Evolutionary conservation across 495 filamentous ascomycete genomes (phyloP).

Genomic region (Hyaloscypha finlandica): DNA sequence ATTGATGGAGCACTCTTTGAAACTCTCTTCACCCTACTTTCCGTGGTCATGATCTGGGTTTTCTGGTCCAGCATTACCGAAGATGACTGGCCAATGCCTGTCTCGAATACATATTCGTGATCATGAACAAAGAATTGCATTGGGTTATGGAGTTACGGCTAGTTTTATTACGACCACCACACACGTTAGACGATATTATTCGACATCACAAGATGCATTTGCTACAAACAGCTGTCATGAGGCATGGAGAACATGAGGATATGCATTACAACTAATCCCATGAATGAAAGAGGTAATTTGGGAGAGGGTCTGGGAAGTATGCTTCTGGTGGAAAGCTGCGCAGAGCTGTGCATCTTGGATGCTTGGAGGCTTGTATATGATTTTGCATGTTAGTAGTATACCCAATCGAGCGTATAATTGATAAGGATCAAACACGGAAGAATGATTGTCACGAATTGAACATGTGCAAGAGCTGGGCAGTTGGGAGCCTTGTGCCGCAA

Average conservation of each 20-base stretch:
- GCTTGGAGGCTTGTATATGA: conserved; percentile 41
- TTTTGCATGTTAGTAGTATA: conserved; percentile 40
- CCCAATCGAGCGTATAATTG: conserved; percentile 30
- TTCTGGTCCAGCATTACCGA: conserved; percentile 99
- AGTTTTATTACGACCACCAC: conserved; percentile 18
- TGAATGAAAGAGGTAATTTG: neutral
- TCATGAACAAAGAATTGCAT: conserved; percentile 16
- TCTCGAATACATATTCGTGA: conserved; percentile 34
- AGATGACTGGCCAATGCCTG: conserved; percentile 91
- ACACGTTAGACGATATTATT: conserved; percentile 32
- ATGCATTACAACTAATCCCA: conserved; percentile 9
- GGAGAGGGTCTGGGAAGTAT: conserved; percentile 9
- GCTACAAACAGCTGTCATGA: conserved; percentile 17
- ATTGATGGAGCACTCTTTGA: conserved; percentile 95
- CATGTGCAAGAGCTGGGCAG: neutral
- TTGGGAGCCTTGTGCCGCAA: no score
- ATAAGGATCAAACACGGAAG: conserved; percentile 4
- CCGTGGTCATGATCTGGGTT: conserved; percentile 81
- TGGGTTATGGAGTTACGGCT: conserved; percentile 30
- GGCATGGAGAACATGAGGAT: conserved; percentile 17
- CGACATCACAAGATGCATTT: conserved; percentile 12
- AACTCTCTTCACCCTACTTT: conserved; percentile 84
- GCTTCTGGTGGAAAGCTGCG: conserved; percentile 2
- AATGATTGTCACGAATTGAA: neutral
- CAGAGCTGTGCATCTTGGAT: conserved; percentile 16